Base-by-base conservation (phyloP, 805 yeast species). In the Lipomyces spencermartinsiae region DNA sequence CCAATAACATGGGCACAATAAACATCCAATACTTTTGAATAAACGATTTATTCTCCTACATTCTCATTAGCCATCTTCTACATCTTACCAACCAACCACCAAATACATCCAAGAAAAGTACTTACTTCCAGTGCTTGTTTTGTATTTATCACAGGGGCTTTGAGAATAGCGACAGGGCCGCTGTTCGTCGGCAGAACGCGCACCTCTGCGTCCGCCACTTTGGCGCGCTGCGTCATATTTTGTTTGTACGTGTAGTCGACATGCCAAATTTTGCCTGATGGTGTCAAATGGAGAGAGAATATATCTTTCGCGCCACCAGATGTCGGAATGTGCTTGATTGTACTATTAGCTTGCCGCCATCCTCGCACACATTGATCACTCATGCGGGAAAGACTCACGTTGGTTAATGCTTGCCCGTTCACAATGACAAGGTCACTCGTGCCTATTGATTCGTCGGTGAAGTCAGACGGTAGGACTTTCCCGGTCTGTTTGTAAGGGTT, bases 1-100 rank as follows among this genome's bases (percentile, higher is more conserved):
- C 72, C 5, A 69, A 64, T 19, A 69, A 35, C 64, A 66, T 54
- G 10, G 70, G 70, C 2, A 69, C 71, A 37, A 69, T 61, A 31
- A 69, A 69, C 70, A 69, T 64, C 72, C 72, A 69, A 58, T 69
- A 69, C 51, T 69, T 69, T 54, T 69, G 72, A 25, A 69, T 58
- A 58, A 69, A 69, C 57, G 72, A 64, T 14, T 65, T 58, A 10
- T 68, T 63, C 29, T 58, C 62, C 68, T 69, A 37, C 6, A 37
- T 5, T 8, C 49, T 43, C 31, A 14, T 19, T 43, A 34, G 39
- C n/a, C 16, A 12, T 19, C 7, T 16, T n/a, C 29, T 16, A n/a
- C 10, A 16, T 19, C 34, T 10, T 49, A n/a, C 14, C 19, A 12
- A 39, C 53, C 14, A 43, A 43, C 49, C 19, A 16, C 19, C 29